phyloP scores from a whole-genome alignment of 75 land plant genomes.

The Cupressus sempervirens region DNA sequence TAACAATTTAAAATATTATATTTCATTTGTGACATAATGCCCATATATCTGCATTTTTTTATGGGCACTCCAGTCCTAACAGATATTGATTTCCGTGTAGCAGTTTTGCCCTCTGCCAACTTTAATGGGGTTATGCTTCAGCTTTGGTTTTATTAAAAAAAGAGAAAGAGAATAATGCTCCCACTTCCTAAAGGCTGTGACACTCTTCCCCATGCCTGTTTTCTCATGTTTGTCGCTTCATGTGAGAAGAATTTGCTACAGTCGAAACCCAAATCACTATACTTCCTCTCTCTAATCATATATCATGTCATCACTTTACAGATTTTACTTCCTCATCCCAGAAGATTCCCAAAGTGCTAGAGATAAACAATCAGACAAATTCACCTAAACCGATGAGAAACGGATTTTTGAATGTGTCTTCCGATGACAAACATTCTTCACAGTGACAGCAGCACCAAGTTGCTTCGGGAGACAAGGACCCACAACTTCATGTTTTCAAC shows the following conservation, averaged over 20 bases:
- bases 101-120: background rate
- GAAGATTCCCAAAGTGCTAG: background rate
- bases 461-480: background rate
- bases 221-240: background rate
- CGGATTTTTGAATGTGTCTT: background rate
- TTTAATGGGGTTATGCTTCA: background rate
- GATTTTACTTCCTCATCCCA: background rate
- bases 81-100: background rate
- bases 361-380: slow-evolving; percentile 7
- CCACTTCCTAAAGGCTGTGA: background rate
- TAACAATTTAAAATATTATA: too few relatives aligned
- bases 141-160: background rate
- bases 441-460: slow-evolving; percentile 2
- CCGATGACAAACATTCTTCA: slow-evolving; percentile 10
- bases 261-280: background rate
- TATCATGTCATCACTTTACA: background rate
- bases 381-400: background rate
- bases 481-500: background rate
- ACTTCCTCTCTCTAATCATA: background rate
- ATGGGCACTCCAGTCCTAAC: too few relatives aligned
- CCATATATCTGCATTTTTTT: too few relatives aligned
- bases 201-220: background rate
- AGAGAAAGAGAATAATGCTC: background rate
- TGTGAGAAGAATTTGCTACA: background rate
- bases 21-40: too few relatives aligned